phyloP scores from a whole-genome alignment of 1,284 basidiomycete species.

The Afroboletus lepidellus region DNA sequence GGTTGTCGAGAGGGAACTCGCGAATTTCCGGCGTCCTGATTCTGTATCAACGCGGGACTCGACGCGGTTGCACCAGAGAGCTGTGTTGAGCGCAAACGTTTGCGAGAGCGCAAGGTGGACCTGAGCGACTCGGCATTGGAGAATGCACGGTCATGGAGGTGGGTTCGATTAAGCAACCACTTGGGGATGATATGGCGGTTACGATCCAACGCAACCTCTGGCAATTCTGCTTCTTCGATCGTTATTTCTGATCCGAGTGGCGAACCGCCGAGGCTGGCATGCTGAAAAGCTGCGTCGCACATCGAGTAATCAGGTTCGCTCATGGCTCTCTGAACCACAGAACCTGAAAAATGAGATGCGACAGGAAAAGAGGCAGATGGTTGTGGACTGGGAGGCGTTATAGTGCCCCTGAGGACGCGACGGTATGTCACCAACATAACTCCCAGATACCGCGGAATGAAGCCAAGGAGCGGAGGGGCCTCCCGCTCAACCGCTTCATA shows the following conservation, averaged over 20 bases:
- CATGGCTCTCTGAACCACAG: constrained; percentile 40
- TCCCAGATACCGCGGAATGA: constrained; percentile 95
- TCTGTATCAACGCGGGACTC: constrained; percentile 57
- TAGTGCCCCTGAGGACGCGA: constrained; percentile 55
- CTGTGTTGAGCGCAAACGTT: constrained; percentile 39
- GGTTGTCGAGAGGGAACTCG: constrained; percentile 44
- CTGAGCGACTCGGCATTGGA: constrained; percentile 46
- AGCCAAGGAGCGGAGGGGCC: constrained; percentile 86
- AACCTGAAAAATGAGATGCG: constrained; percentile 22
- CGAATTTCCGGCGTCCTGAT: constrained; percentile 9
- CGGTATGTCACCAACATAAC: constrained; percentile 98
- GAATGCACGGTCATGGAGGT: constrained; percentile 43
- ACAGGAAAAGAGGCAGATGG: constrained; percentile 16
- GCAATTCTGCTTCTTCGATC: constrained; percentile 71
- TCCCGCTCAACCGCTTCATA: constrained; percentile 96
- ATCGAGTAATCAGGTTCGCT: constrained; percentile 27
- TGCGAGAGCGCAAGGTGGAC: constrained; percentile 30
- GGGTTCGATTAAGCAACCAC: constrained; percentile 72
- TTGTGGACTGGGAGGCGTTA: constrained; percentile 24
- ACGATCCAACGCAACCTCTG: constrained; percentile 87
- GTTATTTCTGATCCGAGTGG: constrained; percentile 42
- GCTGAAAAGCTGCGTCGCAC: constrained; percentile 5
- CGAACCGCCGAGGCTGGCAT: constrained; percentile 9
- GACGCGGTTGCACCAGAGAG: constrained; percentile 56
- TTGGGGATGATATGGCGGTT: constrained; percentile 96